Evolutionary conservation across 192 early-diverging fungal genomes (phyloP).

Genomic region (Umbelopsis sp.): DNA sequence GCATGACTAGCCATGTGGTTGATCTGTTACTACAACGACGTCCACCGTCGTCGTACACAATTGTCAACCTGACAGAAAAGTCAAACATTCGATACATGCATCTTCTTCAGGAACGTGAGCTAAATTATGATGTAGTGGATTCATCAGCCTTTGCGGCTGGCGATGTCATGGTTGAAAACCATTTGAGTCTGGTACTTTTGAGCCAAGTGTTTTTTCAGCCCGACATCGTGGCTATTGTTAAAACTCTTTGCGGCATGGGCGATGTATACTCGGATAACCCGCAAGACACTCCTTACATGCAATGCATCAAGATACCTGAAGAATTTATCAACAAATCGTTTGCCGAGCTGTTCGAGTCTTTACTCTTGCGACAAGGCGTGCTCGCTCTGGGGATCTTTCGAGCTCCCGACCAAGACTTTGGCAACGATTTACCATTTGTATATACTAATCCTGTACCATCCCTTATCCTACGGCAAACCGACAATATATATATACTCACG

Average conservation of each 20-base stretch:
- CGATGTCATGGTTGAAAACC: slow-evolving; percentile 55
- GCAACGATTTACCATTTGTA: slow-evolving; percentile 69
- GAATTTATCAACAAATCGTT: slow-evolving; percentile 54
- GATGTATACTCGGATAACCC: slow-evolving; percentile 14
- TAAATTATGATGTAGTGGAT: slow-evolving; percentile 48
- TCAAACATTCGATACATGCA: slow-evolving; percentile 64
- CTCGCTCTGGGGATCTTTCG: slow-evolving; percentile 58
- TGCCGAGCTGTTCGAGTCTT: slow-evolving; percentile 49
- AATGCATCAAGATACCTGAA: slow-evolving; percentile 45
- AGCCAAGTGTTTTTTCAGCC: slow-evolving; percentile 58
- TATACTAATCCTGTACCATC: slow-evolving; percentile 68
- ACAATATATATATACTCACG: slow-evolving; percentile 62
- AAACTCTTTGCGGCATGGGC: slow-evolving; percentile 63
- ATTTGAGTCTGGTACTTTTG: slow-evolving; percentile 57
- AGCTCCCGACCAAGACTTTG: slow-evolving; percentile 44
- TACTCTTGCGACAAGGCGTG: slow-evolving; percentile 55
- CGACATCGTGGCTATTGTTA: slow-evolving; percentile 61
- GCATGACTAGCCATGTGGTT: slow-evolving; percentile 69
- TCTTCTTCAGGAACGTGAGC: slow-evolving; percentile 39
- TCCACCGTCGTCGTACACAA: slow-evolving; percentile 35
- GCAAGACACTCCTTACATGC: slow-evolving; percentile 37
- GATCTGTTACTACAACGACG: slow-evolving; percentile 49
- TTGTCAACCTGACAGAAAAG: slow-evolving; percentile 51
- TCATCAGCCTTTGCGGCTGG: slow-evolving; percentile 69
- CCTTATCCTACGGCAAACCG: slow-evolving; percentile 52